These are phyloP conservation scores for Ustilago sp. DNA, from an alignment of 1,284 basidiomycete species.

Conservation along the genomic window DNA sequence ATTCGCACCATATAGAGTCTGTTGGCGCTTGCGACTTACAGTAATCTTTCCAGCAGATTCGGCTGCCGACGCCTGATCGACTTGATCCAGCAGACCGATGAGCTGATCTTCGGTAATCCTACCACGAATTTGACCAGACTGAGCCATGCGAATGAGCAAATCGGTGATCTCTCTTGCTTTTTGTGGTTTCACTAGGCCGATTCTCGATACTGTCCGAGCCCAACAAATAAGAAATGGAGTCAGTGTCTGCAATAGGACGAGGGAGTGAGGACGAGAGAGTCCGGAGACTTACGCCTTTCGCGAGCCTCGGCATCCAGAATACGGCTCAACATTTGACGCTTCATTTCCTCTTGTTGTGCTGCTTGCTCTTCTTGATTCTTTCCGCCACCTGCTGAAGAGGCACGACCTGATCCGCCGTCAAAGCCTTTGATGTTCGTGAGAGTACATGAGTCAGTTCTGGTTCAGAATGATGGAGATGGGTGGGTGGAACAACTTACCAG, in stretches of 20 bases:
- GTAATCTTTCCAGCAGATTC: slow-evolving; percentile 61
- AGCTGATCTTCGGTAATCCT: slow-evolving; percentile 88
- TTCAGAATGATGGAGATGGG: not conserved
- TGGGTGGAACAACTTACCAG: slow-evolving; percentile 14
- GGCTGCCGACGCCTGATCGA: slow-evolving; percentile 70
- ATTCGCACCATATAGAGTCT: too few relatives aligned
- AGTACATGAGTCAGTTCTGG: not conserved
- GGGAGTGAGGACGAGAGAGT: not conserved
- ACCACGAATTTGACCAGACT: slow-evolving; percentile 87
- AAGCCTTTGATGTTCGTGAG: slow-evolving; percentile 6
- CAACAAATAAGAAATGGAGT: not conserved
- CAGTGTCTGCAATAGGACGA: not conserved
- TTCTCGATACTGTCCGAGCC: slow-evolving; percentile 80
- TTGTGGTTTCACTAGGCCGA: slow-evolving; percentile 89
- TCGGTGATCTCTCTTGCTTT: slow-evolving; percentile 87
- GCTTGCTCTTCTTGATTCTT: slow-evolving; percentile 63
- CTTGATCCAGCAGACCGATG: slow-evolving; percentile 92
- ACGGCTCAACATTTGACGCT: slow-evolving; percentile 82
- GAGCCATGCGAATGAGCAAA: slow-evolving; percentile 88
- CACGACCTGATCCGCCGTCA: slow-evolving; percentile 42
- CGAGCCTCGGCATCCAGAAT: slow-evolving; percentile 87
- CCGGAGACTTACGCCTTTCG: slow-evolving; percentile 81
- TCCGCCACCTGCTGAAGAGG: slow-evolving; percentile 69
- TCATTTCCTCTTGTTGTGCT: slow-evolving; percentile 70
- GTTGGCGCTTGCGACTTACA: slow-evolving; percentile 41